Evolutionary conservation across 257 asterid species (phyloP).

Genomic region (Gentiana straminea): DNA sequence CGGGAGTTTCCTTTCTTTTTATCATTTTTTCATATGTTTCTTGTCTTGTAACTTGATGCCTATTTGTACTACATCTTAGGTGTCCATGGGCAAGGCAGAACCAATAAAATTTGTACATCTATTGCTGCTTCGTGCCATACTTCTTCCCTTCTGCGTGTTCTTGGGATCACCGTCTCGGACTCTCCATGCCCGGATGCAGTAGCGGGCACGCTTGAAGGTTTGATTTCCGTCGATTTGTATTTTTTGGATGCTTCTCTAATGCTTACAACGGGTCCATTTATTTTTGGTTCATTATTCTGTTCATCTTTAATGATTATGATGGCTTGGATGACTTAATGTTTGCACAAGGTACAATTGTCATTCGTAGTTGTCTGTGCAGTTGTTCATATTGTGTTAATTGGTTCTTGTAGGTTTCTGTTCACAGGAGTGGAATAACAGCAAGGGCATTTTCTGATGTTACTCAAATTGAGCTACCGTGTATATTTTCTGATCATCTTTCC

Average conservation of each 20-base stretch:
- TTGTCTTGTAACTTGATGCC: too few species aligned
- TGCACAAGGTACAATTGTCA: neutral
- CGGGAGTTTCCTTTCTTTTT: too few species aligned
- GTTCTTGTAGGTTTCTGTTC: slow-evolving; percentile 68
- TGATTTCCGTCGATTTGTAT: neutral
- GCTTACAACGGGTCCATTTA: neutral
- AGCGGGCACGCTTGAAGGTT: slow-evolving; percentile 93
- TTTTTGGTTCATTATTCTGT: slow-evolving; percentile 8
- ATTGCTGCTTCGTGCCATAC: too few species aligned
- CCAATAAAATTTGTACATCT: too few species aligned
- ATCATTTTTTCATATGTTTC: too few species aligned
- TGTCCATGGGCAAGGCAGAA: too few species aligned
- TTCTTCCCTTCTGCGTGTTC: too few species aligned
- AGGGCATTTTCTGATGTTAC: slow-evolving; percentile 93
- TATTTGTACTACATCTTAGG: too few species aligned
- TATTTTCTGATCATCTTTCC: too few species aligned
- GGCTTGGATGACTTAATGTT: neutral
- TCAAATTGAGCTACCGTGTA: slow-evolving; percentile 49
- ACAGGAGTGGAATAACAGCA: slow-evolving; percentile 99
- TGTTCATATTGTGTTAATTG: slow-evolving; percentile 8
- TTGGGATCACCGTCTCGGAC: slow-evolving; percentile 58
- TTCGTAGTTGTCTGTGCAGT: neutral
- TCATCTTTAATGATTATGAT: neutral
- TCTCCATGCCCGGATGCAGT: slow-evolving; percentile 97
- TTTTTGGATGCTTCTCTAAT: neutral